Evolutionary conservation across 1,284 basidiomycete species (phyloP), one percentile per base, ranked within the genome.

Genomic region (Peniophora sp.): DNA sequence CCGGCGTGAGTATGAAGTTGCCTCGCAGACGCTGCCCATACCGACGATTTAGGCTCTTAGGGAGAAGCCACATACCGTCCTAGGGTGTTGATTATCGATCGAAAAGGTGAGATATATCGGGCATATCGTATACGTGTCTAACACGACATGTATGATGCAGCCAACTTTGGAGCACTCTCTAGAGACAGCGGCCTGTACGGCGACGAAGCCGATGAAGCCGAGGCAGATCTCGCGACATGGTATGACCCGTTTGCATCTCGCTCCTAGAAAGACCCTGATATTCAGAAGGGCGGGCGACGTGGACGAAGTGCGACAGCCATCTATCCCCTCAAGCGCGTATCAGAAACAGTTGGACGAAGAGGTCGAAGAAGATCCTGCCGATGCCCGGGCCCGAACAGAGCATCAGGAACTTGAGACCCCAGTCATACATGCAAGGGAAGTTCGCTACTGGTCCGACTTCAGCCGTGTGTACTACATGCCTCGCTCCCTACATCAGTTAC

Each of bases 401-500:
- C 34, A n/a, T n/a, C n/a, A 10, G 10, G 34, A 41, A n/a, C 38
- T 41, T 41, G 8, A n/a, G 8, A 44, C 52, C 12, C 47, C 48
- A 23, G 49, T 58, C 2, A 44, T 58, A 24, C 34, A 41, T n/a
- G 34, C 41, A 9, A 53, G 58, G 10, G 62, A 72, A n/a, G 66
- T 85, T 53, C 73, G 80, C 55, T 88, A 77, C 61, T 91, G 88
- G 88, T 87, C 88, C 2, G 88, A 91, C 65, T 89, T 80, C 58
- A 85, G 72, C 57, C 81, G 83, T 25, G 74, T 88, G 20, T 83
- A 75, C 62, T 84, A 82, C 61, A 69, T 76, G 55, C 83, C 83
- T 17, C 75, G 78, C 53, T 78, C 81, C 11, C 61, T 85, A 11
- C 85, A 89, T 56, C 71, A 71, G 49, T 58, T 91, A 19, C 79